These are phyloP conservation scores for Scalesia atractyloides DNA, from an alignment of 129 eudicot genomes.

Conservation along the genomic window DNA sequence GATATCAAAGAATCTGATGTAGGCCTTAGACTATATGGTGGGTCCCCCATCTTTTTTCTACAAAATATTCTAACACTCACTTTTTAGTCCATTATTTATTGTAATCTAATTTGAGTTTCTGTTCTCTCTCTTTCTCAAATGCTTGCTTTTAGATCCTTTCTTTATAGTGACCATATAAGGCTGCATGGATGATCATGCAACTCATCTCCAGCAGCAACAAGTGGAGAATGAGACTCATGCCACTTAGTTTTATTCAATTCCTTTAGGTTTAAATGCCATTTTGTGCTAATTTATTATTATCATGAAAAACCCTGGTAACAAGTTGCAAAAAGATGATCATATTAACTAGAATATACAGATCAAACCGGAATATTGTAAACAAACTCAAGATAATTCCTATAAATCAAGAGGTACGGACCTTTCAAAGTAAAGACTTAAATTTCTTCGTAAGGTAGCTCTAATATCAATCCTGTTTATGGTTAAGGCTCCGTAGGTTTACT, in stretches of 20 bases:
- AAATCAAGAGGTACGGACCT: background rate
- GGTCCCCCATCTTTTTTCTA: slow-evolving; percentile 51
- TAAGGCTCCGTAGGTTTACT: background rate
- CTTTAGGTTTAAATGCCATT: slow-evolving; percentile 28
- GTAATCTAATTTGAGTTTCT: slow-evolving; percentile 39
- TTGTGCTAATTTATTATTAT: slow-evolving; percentile 31
- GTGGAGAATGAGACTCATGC: slow-evolving; percentile 60
- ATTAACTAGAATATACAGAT: background rate
- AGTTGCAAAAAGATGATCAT: slow-evolving; percentile 41
- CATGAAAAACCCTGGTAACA: slow-evolving; percentile 27
- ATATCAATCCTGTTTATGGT: background rate
- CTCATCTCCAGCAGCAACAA: slow-evolving; percentile 36
- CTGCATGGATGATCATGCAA: slow-evolving; percentile 57
- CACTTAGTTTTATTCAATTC: slow-evolving; percentile 40
- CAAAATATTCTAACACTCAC: slow-evolving; percentile 45
- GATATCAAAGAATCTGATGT: slow-evolving; percentile 59
- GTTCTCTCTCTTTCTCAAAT: slow-evolving; percentile 47
- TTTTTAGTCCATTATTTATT: slow-evolving; percentile 49
- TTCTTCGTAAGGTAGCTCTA: background rate
- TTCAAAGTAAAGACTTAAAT: background rate
- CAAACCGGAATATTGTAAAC: background rate
- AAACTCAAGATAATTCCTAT: background rate
- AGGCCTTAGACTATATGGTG: slow-evolving; percentile 53
- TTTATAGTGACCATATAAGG: slow-evolving; percentile 38
- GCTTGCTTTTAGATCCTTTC: slow-evolving; percentile 39